These are phyloP conservation scores for Penicillium salamii DNA, from an alignment of 495 filamentous ascomycete species.

Conservation along the genomic window DNA sequence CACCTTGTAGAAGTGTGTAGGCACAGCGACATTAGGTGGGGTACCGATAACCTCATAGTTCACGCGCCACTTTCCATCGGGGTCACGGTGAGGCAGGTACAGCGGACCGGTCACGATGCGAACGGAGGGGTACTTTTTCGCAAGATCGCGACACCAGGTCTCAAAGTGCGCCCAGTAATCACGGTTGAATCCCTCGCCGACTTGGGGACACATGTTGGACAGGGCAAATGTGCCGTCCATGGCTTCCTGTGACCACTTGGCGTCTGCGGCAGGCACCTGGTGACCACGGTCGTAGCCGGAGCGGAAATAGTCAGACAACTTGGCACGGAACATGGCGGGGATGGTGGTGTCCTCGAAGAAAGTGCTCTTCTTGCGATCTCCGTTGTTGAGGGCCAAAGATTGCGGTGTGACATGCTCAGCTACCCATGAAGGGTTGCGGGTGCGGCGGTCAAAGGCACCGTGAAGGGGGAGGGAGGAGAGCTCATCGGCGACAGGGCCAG, in stretches of 20 bases:
- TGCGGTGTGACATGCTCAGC: conserved; percentile 95
- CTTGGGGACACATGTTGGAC: conserved; percentile 96
- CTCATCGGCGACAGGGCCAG: conserved; percentile 83
- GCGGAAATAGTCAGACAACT: conserved; percentile 87
- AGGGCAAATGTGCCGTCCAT: conserved; percentile 94
- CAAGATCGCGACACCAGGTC: conserved; percentile 87
- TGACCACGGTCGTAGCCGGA: conserved; percentile 75
- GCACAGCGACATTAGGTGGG: conserved; percentile 92
- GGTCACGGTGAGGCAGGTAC: conserved; percentile 79
- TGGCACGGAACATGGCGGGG: conserved; percentile 83
- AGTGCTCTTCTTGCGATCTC: conserved; percentile 76
- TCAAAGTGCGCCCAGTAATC: conserved; percentile 99
- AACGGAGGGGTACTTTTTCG: conserved; percentile 77
- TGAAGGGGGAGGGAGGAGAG: conserved; percentile 69
- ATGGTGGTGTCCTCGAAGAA: conserved; percentile 81
- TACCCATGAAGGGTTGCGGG: conserved; percentile 91
- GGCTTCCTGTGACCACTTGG: conserved; percentile 88
- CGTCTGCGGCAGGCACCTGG: conserved; percentile 93
- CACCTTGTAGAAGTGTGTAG: conserved; percentile 98
- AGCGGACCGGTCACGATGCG: conserved; percentile 91
- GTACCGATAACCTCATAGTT: conserved; percentile 94
- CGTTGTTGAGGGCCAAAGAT: conserved; percentile 70
- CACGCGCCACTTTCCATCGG: conserved; percentile 92
- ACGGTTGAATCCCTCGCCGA: conserved; percentile 94
- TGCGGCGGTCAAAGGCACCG: conserved; percentile 87